Conservation (phyloP, 345 rosid species). For the Xanthoceras sorbifolium region DNA sequence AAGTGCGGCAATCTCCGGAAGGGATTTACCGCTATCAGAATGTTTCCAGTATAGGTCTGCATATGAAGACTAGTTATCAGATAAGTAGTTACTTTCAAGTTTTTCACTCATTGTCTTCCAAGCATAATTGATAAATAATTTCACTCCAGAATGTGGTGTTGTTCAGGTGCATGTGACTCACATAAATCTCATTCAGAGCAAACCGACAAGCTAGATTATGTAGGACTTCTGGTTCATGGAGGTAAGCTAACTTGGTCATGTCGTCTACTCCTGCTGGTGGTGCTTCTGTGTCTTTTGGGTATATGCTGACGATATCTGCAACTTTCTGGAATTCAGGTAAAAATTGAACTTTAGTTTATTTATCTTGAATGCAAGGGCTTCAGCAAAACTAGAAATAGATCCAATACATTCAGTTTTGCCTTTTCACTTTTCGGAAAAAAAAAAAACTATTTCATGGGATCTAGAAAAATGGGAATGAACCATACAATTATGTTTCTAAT, state of each 20-base stretch:
- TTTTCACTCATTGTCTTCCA: not conserved
- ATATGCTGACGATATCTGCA: constrained; percentile 46
- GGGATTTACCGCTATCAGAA: constrained; percentile 65
- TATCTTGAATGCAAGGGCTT: not conserved
- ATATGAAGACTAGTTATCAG: constrained; percentile 32
- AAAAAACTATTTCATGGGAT: not conserved
- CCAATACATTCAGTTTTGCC: not conserved
- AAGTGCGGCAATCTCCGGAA: constrained; percentile 64
- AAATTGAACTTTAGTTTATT: constrained; percentile 5
- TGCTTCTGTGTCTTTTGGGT: constrained; percentile 63
- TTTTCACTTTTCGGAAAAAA: not conserved
- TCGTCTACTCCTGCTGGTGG: constrained; percentile 68
- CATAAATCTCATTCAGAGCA: constrained; percentile 57
- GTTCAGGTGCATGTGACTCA: constrained; percentile 32
- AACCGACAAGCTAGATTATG: constrained; percentile 60
- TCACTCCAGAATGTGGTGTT: not conserved
- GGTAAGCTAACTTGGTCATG: constrained; percentile 69
- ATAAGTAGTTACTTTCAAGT: constrained; percentile 1
- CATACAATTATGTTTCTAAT: not conserved
- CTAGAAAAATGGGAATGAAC: not conserved
- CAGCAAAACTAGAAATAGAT: constrained; percentile 1
- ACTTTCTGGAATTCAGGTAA: constrained; percentile 40
- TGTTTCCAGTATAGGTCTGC: constrained; percentile 71
- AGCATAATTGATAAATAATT: not conserved
- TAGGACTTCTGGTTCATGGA: constrained; percentile 69